phyloP scores from a whole-genome alignment of 805 yeast genomes.

The Candida boidinii region DNA sequence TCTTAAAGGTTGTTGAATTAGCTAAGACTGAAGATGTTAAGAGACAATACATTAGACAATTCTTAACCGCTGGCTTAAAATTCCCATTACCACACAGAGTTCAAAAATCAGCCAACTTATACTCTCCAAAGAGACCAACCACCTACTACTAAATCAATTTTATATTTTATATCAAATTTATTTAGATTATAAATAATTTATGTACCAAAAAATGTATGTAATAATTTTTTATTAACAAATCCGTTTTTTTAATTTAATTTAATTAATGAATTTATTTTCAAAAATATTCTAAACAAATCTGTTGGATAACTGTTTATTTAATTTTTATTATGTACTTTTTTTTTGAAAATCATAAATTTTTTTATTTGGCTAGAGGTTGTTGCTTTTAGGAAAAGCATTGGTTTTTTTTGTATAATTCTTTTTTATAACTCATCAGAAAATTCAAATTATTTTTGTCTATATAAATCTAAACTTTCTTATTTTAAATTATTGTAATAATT shows the following conservation, averaged over 20 bases:
- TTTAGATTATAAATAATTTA: not conserved
- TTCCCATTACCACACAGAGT: constrained; percentile 99
- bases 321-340: not conserved
- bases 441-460: no score
- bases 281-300: not conserved
- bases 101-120: constrained; percentile 81
- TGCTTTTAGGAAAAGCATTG: no score
- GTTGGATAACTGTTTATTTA: no score
- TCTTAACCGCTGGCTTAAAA: constrained; percentile 88
- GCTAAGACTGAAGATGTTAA: constrained; percentile 96
- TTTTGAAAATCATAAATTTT: constrained; percentile 1
- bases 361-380: no score
- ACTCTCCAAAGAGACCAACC: constrained; percentile 89
- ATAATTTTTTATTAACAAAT: no score
- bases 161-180: constrained; percentile 7
- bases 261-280: not conserved
- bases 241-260: not conserved
- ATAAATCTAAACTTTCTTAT: no score
- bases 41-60: constrained; percentile 99
- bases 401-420: no score
- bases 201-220: no score
- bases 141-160: constrained; percentile 76
- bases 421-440: no score
- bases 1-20: constrained; percentile 98
- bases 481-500: no score